Evolutionary conservation across 768 basidiomycete genomes (phyloP).

Genomic region (Hericium alpestre): DNA sequence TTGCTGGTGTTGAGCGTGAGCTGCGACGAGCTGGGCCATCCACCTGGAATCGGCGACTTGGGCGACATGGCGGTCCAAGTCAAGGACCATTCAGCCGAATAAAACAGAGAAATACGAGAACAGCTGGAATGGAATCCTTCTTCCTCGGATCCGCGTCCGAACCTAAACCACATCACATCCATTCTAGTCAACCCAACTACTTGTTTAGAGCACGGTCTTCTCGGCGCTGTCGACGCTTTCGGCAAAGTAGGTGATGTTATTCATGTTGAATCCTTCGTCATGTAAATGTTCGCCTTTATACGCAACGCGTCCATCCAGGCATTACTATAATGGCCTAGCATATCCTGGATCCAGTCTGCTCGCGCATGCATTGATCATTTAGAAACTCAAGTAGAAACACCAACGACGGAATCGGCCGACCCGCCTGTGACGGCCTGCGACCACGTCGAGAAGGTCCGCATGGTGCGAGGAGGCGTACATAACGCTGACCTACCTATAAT

Average conservation of each 20-base stretch:
- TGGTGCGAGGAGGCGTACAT: too few species aligned
- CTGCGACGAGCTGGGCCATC: not conserved
- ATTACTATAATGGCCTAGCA: constrained; percentile 15
- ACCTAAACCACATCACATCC: too few species aligned
- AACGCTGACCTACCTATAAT: too few species aligned
- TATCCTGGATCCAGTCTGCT: too few species aligned
- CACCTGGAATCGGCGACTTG: not conserved
- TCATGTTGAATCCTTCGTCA: constrained; percentile 79
- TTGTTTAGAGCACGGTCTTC: constrained; percentile 55
- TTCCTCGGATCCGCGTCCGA: too few species aligned
- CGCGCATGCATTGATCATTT: too few species aligned
- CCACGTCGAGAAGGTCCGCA: too few species aligned
- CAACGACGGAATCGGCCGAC: too few species aligned
- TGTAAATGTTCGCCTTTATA: constrained; percentile 83
- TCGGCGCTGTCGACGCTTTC: constrained; percentile 77
- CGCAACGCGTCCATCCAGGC: constrained; percentile 52
- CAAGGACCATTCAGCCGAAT: not conserved
- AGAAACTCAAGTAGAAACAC: too few species aligned
- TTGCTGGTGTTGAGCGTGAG: too few species aligned
- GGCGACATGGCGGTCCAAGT: not conserved
- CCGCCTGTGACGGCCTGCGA: too few species aligned
- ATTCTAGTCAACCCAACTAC: too few species aligned
- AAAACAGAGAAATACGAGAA: not conserved
- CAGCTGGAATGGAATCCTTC: not conserved
- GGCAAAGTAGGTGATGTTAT: constrained; percentile 86